phyloP scores from a whole-genome alignment of 192 early-diverging fungal species.

The Backusella liffmaniae region DNA sequence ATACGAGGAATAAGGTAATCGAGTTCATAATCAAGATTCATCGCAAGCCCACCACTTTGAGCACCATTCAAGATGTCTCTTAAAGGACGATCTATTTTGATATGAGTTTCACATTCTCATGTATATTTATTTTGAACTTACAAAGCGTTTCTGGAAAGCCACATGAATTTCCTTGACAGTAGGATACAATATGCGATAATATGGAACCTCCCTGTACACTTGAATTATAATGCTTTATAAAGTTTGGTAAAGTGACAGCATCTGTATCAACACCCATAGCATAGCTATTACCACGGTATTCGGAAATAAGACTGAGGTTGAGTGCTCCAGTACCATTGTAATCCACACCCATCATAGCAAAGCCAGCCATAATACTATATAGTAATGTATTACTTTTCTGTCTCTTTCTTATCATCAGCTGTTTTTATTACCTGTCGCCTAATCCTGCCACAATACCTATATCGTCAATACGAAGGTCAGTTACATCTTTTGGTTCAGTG shows the following conservation, averaged over 20 bases:
- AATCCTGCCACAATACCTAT: constrained; percentile 52
- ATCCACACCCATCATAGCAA: constrained; percentile 41
- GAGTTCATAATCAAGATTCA: constrained; percentile 46
- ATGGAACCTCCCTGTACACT: constrained; percentile 37
- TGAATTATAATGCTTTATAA: constrained; percentile 42
- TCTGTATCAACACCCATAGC: constrained; percentile 49
- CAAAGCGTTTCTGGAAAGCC: background rate
- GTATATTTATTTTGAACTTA: background rate
- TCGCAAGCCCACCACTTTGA: constrained; percentile 46
- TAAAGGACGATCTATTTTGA: constrained; percentile 11
- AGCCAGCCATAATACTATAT: constrained; percentile 53
- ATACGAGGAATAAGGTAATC: constrained; percentile 38
- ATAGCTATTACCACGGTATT: constrained; percentile 53
- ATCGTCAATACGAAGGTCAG: constrained; percentile 56
- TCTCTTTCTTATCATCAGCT: background rate
- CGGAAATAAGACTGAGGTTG: constrained; percentile 32
- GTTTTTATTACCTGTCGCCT: constrained; percentile 40
- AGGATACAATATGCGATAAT: constrained; percentile 40
- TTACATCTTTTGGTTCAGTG: constrained; percentile 34
- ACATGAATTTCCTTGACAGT: constrained; percentile 2
- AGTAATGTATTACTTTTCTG: background rate
- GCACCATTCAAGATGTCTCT: constrained; percentile 48
- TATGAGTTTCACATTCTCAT: too few relatives aligned
- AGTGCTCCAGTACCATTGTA: constrained; percentile 20
- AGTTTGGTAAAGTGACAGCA: constrained; percentile 45